Evolutionary conservation across 768 basidiomycete species (phyloP).

Genomic region (Boletus reticuloceps): DNA sequence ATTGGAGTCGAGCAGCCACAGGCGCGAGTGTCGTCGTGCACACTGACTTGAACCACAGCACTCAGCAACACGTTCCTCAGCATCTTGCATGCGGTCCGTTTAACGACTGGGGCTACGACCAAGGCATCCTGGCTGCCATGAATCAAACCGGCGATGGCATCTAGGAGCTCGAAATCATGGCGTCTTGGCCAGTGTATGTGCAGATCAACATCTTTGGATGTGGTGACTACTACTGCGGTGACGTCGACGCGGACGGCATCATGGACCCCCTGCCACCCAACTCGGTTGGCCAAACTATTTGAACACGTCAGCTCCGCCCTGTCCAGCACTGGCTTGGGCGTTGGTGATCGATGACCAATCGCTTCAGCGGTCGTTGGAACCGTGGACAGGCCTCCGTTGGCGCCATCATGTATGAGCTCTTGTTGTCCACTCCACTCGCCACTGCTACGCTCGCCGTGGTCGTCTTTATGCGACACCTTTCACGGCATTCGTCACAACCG

Average conservation of each 20-base stretch:
- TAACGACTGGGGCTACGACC: conserved; percentile 91
- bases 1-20: conserved; percentile 71
- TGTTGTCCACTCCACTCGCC: conserved; percentile 78
- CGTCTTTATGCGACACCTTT: conserved; percentile 93
- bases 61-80: conserved; percentile 78
- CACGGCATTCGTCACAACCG: conserved; percentile 94
- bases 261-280: conserved; percentile 92
- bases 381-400: conserved; percentile 81
- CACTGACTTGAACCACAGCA: conserved; percentile 64
- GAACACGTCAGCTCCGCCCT: conserved; percentile 89
- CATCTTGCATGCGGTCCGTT: conserved; percentile 85
- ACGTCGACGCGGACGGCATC: conserved; percentile 81
- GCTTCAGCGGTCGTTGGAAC: conserved; percentile 74
- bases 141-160: conserved; percentile 55
- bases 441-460: conserved; percentile 83
- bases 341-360: conserved; percentile 75
- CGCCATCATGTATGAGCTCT: conserved; percentile 84
- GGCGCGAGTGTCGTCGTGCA: conserved; percentile 71
- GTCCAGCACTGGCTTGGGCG: conserved; percentile 86
- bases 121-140: conserved; percentile 74
- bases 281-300: conserved; percentile 77
- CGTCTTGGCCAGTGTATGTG: conserved; percentile 84
- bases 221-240: conserved; percentile 92
- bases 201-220: conserved; percentile 90
- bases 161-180: conserved; percentile 90